Percentiles rank a stretch among this genome's conserved stretches.
Conservation (phyloP, 108 stramenopile species). For the Nitzschia putrida region DNA sequence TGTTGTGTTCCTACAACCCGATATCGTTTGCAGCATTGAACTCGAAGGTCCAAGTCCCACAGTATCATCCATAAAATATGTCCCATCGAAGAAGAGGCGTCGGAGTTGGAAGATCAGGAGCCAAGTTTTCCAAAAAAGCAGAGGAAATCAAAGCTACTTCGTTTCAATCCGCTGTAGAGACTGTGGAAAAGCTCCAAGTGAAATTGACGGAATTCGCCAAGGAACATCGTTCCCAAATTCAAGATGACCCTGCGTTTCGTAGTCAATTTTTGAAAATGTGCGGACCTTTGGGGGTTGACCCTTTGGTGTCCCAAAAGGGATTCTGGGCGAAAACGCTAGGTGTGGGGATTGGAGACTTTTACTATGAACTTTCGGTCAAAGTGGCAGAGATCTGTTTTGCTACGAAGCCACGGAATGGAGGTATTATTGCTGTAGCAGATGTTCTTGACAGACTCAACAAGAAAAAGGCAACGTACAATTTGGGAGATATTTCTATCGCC, state of each 20-base stretch:
- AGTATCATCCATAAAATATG: slow-evolving; percentile 24
- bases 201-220: slow-evolving; percentile 88
- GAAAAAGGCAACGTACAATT: slow-evolving; percentile 47
- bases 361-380: slow-evolving; percentile 98
- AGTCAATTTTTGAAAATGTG: slow-evolving; percentile 96
- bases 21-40: not conserved
- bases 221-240: slow-evolving; percentile 87
- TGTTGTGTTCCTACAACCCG: no score
- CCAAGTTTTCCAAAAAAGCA: slow-evolving; percentile 61
- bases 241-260: slow-evolving; percentile 90
- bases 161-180: slow-evolving; percentile 79
- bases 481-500: slow-evolving; percentile 73
- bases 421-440: slow-evolving; percentile 87
- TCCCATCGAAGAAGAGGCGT: slow-evolving; percentile 71
- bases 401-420: slow-evolving; percentile 90
- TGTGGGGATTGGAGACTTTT: slow-evolving; percentile 88
- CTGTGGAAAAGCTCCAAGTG: slow-evolving; percentile 70
- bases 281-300: slow-evolving; percentile 84
- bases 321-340: slow-evolving; percentile 70
- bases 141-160: slow-evolving; percentile 78
- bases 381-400: slow-evolving; percentile 93
- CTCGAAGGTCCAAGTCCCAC: not conserved
- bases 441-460: slow-evolving; percentile 62
- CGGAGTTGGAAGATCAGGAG: slow-evolving; percentile 54
- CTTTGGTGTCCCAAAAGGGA: slow-evolving; percentile 65